Evolutionary conservation across 257 asterid genomes (phyloP), one percentile per base, ranked within the genome.

Genomic region (Striga asiatica): DNA sequence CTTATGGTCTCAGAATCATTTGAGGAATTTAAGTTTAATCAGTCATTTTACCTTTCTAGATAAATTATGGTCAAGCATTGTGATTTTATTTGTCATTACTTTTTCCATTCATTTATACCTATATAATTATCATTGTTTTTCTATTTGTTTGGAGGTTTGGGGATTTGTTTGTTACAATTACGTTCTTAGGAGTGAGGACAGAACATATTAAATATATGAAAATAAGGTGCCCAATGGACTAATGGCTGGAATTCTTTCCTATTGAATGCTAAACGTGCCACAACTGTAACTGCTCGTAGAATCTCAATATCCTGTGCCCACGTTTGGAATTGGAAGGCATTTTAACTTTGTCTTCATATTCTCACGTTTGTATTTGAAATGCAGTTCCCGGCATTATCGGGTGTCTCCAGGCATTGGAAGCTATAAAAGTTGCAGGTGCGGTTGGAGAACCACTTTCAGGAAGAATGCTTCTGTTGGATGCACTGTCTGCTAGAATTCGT

Each of bases 371-470:
- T 38, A 12, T 12, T 42, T 56, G 42, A 48, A 60, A 27, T 49
- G 25, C 88, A 92, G 97, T 92, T 71, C 98, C 98, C 27, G 97
- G 95, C 41, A 49, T 92, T 67, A 81, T 92, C 76, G 97, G 98
- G 54, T 88, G 95, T 56, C 89, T 92, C 54, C 97, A 92, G 71
- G 98, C 97, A 61, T 74, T 88, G 59, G 97, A 92, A 75, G 94
- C 97, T 34, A 82, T 92, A 51, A 92, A 92, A 74, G 75, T 92
- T 76, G 88, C 88, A 29, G 71, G 81, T 71, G 78, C 37, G 41
- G 67, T 92, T 67, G 98, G 98, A 58, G 94, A 92, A 48, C 89
- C 97, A 56, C 89, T 92, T 69, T 82, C 98, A 20, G 88, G 84
- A 56, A 73, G 94, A 61, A 88, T 92, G 98, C 77, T 77, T 66